These are phyloP conservation scores for Salix arbutifolia DNA, from an alignment of 345 rosid species.

Conservation along the genomic window DNA sequence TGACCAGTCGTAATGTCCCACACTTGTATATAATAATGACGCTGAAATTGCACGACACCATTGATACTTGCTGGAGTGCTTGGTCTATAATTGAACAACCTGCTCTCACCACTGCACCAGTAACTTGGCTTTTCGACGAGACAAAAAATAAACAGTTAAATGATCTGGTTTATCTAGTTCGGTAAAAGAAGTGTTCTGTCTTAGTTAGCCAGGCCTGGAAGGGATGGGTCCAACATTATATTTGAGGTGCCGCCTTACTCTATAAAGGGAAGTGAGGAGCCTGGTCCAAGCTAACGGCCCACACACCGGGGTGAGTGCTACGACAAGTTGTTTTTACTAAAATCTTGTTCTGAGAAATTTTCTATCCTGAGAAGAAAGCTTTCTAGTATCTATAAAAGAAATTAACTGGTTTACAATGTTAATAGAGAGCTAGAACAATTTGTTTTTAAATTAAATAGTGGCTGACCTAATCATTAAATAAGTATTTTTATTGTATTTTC, in stretches of 20 bases:
- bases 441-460: too few species aligned
- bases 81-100: too few species aligned
- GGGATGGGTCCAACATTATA: not conserved
- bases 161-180: not conserved
- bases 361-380: too few species aligned
- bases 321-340: constrained; percentile 8
- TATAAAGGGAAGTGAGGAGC: constrained; percentile 64
- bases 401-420: too few species aligned
- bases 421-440: too few species aligned
- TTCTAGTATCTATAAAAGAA: too few species aligned
- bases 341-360: too few species aligned
- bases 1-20: too few species aligned
- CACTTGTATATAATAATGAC: not conserved
- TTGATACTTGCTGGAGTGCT: too few species aligned
- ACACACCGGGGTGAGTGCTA: constrained; percentile 44
- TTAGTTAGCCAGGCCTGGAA: not conserved
- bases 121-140: not conserved
- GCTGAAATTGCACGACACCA: not conserved
- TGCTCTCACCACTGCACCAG: not conserved
- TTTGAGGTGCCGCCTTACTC: constrained; percentile 24
- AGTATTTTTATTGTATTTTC: too few species aligned
- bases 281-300: constrained; percentile 72
- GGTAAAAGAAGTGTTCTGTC: not conserved
- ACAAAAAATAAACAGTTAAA: not conserved
- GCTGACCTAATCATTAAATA: too few species aligned